A percentile compares a stretch with the other conserved stretches of the same genome.
Conservation (phyloP, 1,139 yeast species). For the Hansenula lynferdii region DNA sequence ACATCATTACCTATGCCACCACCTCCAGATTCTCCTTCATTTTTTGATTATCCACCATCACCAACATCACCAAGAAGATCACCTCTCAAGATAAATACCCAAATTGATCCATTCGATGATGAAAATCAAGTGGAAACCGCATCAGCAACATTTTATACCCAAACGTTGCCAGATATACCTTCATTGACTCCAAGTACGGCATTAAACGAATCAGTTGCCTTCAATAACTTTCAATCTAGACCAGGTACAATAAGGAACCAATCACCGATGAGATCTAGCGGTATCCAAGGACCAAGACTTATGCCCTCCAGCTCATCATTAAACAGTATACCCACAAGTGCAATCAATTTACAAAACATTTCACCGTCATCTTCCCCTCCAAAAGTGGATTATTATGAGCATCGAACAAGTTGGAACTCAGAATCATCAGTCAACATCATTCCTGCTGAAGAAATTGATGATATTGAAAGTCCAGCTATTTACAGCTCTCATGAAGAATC, state of each 20-base stretch:
- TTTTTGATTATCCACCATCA: conserved; percentile 3
- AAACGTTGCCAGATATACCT: conserved; percentile 19
- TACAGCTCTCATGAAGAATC: too few species aligned
- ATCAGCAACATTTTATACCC: background rate
- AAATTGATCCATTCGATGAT: background rate
- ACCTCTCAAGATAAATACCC: conserved; percentile 7
- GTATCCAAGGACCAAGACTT: conserved; percentile 17
- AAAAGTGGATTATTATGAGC: conserved; percentile 19
- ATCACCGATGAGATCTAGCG: conserved; percentile 10
- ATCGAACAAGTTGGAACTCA: conserved; percentile 23
- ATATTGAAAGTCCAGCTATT: conserved; percentile 7
- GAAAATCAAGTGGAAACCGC: conserved; percentile 6
- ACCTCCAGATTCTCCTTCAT: background rate
- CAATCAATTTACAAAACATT: too few species aligned
- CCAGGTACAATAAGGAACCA: conserved; percentile 11
- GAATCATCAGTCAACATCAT: conserved; percentile 17
- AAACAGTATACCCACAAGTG: background rate
- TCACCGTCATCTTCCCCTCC: conserved; percentile 20
- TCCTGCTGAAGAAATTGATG: conserved; percentile 1
- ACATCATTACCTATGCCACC: background rate
- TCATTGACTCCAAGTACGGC: conserved; percentile 8
- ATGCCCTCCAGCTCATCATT: conserved; percentile 10
- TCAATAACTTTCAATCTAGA: conserved; percentile 3
- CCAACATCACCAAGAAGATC: conserved; percentile 4
- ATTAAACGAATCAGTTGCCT: conserved; percentile 3